Evolutionary conservation across 2,329 filamentous ascomycete genomes (phyloP).

Genomic region (Blastomyces gilchristii): DNA sequence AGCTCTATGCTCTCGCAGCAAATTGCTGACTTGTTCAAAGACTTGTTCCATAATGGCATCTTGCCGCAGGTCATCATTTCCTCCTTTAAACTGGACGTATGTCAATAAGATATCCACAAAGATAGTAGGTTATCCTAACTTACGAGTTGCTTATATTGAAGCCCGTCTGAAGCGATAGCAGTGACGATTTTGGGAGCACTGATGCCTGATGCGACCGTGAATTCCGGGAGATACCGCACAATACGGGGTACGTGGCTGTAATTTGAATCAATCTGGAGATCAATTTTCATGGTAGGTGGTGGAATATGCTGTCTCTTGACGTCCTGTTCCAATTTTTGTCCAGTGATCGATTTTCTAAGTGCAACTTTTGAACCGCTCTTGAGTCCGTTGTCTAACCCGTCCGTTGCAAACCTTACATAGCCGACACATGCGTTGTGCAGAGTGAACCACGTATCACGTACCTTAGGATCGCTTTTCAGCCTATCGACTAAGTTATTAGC

Average conservation of each 20-base stretch:
- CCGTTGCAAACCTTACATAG: conserved; percentile 44
- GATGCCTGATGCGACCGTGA: conserved; percentile 79
- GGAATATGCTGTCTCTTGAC: conserved; percentile 62
- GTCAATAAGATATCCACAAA: conserved; percentile 10
- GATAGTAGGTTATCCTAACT: conserved; percentile 17
- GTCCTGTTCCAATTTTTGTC: conserved; percentile 51
- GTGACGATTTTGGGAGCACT: conserved; percentile 92
- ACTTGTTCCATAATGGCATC: conserved; percentile 99
- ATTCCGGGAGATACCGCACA: conserved; percentile 58
- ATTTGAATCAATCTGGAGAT: conserved; percentile 60
- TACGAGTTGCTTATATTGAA: conserved; percentile 73
- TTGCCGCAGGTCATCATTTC: conserved; percentile 90
- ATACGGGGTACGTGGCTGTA: conserved; percentile 72
- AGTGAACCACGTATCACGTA: conserved; percentile 54
- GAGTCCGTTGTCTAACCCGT: conserved; percentile 47
- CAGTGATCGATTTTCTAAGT: conserved; percentile 54
- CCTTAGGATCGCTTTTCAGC: conserved; percentile 44
- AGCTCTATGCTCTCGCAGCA: conserved; percentile 73
- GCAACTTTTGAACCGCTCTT: conserved; percentile 56
- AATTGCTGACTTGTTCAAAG: conserved; percentile 86
- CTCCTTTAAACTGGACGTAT: conserved; percentile 63
- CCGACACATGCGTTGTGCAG: conserved; percentile 63
- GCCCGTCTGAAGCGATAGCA: conserved; percentile 65
- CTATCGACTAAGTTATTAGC: conserved; percentile 57
- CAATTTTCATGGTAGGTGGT: conserved; percentile 78